These are phyloP conservation scores for Podaxis sp. DNA, from an alignment of 768 basidiomycete species.

Conservation along the genomic window DNA sequence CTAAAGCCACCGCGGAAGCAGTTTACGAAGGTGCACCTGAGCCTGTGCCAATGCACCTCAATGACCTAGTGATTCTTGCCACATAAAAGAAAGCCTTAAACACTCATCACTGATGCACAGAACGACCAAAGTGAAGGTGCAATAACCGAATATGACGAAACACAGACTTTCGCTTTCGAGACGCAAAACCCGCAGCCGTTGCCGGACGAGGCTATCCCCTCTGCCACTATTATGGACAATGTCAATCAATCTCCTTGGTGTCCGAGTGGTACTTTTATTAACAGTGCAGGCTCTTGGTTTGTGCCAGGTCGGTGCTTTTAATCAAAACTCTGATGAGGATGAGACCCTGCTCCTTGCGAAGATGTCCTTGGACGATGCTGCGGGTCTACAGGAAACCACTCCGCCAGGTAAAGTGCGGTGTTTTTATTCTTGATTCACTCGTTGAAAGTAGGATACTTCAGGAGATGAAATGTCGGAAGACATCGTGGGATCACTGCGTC, in stretches of 20 bases:
- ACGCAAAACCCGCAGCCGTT: neutral
- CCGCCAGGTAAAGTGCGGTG: neutral
- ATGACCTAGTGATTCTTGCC: slow-evolving; percentile 48
- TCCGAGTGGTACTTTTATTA: neutral
- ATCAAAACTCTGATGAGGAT: neutral
- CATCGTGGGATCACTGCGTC: neutral
- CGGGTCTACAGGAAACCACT: neutral
- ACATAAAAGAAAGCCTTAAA: neutral
- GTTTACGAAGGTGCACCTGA: slow-evolving; percentile 54
- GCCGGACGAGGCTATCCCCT: neutral
- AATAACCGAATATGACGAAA: slow-evolving; percentile 41
- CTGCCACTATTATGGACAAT: neutral
- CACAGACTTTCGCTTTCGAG: slow-evolving; percentile 37
- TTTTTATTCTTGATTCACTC: neutral
- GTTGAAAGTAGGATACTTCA: neutral
- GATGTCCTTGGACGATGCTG: slow-evolving; percentile 8
- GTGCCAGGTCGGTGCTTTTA: neutral
- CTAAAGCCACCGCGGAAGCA: slow-evolving; percentile 38
- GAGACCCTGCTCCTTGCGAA: slow-evolving; percentile 8
- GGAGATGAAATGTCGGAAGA: neutral
- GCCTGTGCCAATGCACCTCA: slow-evolving; percentile 51
- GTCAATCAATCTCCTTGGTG: neutral
- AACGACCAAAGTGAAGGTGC: slow-evolving; percentile 17
- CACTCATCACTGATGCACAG: slow-evolving; percentile 10
- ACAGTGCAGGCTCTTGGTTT: neutral